Evolutionary conservation across 2,329 filamentous ascomycete species (phyloP).

Genomic region (Penicillium vulpinum): DNA sequence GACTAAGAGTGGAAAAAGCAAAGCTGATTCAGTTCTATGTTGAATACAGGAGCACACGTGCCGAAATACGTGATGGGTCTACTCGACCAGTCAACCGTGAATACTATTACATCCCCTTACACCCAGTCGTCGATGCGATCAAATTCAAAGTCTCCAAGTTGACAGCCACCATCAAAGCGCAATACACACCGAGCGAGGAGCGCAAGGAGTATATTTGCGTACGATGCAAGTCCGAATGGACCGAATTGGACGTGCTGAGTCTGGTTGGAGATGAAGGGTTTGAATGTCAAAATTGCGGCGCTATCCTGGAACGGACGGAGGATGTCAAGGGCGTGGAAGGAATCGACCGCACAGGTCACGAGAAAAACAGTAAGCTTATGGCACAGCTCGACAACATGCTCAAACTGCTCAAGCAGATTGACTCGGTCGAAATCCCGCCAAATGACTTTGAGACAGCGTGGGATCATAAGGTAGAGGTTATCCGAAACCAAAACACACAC

Average conservation of each 20-base stretch:
- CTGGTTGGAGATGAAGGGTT: conserved; percentile 69
- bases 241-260: conserved; percentile 84
- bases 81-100: conserved; percentile 80
- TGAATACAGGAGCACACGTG: conserved; percentile 63
- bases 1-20: conserved; percentile 9
- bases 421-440: conserved; percentile 48
- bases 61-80: conserved; percentile 77
- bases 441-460: conserved; percentile 53
- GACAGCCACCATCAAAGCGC: conserved; percentile 82
- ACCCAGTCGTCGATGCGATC: conserved; percentile 90
- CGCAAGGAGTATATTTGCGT: conserved; percentile 89
- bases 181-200: conserved; percentile 76
- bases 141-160: conserved; percentile 91
- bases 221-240: conserved; percentile 82
- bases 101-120: conserved; percentile 97
- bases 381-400: conserved; percentile 50
- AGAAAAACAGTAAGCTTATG: conserved; percentile 53
- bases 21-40: conserved; percentile 9
- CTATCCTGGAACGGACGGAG: conserved; percentile 46
- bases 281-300: conserved; percentile 75
- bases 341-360: conserved; percentile 49
- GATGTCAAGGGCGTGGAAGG: conserved; percentile 46
- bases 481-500: conserved; percentile 45
- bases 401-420: conserved; percentile 50
- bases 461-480: conserved; percentile 50